Base-by-base conservation (phyloP, 371 early-diverging fungal species). In the Haplosporangium sp. region DNA sequence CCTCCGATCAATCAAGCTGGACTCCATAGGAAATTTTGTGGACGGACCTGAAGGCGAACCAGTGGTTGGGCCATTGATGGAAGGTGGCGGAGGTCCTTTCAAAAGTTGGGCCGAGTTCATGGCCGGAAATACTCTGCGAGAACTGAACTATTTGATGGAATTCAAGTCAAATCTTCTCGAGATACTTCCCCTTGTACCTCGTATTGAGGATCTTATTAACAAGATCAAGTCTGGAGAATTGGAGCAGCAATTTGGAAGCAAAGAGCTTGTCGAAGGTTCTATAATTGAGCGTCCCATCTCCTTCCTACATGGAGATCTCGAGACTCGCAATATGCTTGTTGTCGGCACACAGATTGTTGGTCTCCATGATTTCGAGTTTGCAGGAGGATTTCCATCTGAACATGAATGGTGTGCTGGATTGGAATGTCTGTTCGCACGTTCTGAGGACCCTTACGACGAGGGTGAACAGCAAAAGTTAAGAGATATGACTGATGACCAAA, bases 371-470 rank as follows among this genome's bases (percentile, higher is more conserved):
- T 73, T 78, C 40, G 79, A 78, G 67, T 78, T 78, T 61, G 73
- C 79, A 19, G 79, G 79, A 4, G 79, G 65, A 6, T 78, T 73
- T 42, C 79, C 79, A 1, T 70, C 74, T 0, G 81, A 79, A 53
- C 71, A 79, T n/a, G 81, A 79, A 40, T 79, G 81, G 81, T 79
- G 81, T 20, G 74, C 71, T 3, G 74, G 74, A 1, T 65, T 79
- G 19, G 81, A 74, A 39, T 74, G 81, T 73, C 50, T 79, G 9
- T 74, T 67, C 60, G 74, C 74, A 38, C 74, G 74, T 5, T 56
- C 81, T 1, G 71, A 67, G 48, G 81, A 79, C 40, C 81, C 81
- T 0, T 71, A 60, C 57, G 81, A 79, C 47, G 65, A 58, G 11
- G 56, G 48, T 10, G 71, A 67, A 39, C 68, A 70, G 40, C 59